A percentile compares a stretch with the other conserved stretches of the same genome.
These are phyloP conservation scores for Blakeslea trispora DNA, from an alignment of 371 early-diverging fungal genomes.

Conservation along the genomic window DNA sequence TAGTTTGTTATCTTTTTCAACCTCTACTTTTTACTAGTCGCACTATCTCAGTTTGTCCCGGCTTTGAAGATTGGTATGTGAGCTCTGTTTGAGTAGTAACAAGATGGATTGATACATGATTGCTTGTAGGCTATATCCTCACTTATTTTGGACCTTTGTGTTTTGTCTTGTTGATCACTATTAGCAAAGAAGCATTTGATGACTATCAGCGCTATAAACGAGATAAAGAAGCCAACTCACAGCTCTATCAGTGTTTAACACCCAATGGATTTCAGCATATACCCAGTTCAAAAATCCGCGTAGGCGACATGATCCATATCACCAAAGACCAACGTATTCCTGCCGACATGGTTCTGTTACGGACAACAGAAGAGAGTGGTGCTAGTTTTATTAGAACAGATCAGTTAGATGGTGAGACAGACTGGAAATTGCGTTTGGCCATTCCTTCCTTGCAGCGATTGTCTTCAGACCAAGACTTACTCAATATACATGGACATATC, in stretches of 20 bases:
- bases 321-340: slow-evolving; percentile 94
- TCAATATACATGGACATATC: slow-evolving; percentile 67
- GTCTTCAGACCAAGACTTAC: slow-evolving; percentile 57
- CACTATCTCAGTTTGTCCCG: slow-evolving; percentile 93
- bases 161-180: slow-evolving; percentile 93
- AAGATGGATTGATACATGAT: too few relatives aligned
- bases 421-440: slow-evolving; percentile 97
- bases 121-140: slow-evolving; percentile 79
- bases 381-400: slow-evolving; percentile 99
- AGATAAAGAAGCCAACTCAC: slow-evolving; percentile 94
- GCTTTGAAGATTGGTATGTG: slow-evolving; percentile 78
- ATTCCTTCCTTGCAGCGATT: slow-evolving; percentile 81
- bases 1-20: slow-evolving; percentile 98
- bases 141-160: slow-evolving; percentile 96
- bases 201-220: slow-evolving; percentile 91
- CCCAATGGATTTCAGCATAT: slow-evolving; percentile 61
- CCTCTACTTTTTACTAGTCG: slow-evolving; percentile 95
- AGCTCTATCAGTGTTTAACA: slow-evolving; percentile 70
- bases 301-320: slow-evolving; percentile 93
- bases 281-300: slow-evolving; percentile 85
- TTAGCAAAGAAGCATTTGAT: slow-evolving; percentile 96
- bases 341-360: slow-evolving; percentile 89
- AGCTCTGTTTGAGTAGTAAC: too few relatives aligned
- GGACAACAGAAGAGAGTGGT: slow-evolving; percentile 85
- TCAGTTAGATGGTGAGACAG: slow-evolving; percentile 99